Conservation (phyloP, 495 filamentous ascomycete species). For the Chaetomium tenue region DNA sequence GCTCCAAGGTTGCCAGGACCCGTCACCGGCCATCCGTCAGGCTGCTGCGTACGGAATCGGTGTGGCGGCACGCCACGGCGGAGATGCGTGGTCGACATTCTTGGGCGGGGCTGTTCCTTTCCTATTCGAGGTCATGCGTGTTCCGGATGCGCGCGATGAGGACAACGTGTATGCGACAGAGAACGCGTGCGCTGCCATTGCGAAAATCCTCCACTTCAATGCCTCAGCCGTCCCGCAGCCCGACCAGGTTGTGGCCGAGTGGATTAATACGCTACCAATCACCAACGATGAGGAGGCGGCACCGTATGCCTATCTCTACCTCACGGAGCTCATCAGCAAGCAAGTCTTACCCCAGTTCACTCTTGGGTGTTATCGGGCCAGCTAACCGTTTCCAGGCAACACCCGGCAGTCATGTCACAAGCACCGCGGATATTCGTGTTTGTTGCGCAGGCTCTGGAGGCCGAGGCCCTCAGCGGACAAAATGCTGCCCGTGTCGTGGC, state of each 20-base stretch:
- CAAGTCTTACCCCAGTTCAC: constrained; percentile 52
- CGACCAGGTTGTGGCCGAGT: constrained; percentile 69
- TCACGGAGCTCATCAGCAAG: constrained; percentile 90
- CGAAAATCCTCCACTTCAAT: constrained; percentile 93
- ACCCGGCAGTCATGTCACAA: constrained; percentile 73
- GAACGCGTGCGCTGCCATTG: constrained; percentile 94
- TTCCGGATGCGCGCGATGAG: constrained; percentile 76
- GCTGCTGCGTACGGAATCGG: constrained; percentile 95
- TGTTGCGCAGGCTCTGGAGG: constrained; percentile 83
- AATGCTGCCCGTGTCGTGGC: constrained; percentile 69
- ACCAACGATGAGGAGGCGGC: constrained; percentile 96
- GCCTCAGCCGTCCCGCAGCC: constrained; percentile 66
- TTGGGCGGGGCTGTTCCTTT: constrained; percentile 71
- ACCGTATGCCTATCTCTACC: constrained; percentile 91
- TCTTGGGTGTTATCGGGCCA: background rate
- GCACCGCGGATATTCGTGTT: constrained; percentile 75
- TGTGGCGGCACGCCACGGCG: constrained; percentile 92
- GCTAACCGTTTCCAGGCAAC: constrained; percentile 60
- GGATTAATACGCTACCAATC: constrained; percentile 88
- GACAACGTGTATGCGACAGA: constrained; percentile 96
- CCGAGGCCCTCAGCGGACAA: constrained; percentile 83
- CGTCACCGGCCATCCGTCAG: constrained; percentile 88
- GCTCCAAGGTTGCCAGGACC: constrained; percentile 75
- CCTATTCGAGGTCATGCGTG: constrained; percentile 78
- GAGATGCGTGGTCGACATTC: constrained; percentile 78